phyloP scores from a whole-genome alignment of 2,329 filamentous ascomycete species.

The Onygenales sp. region DNA sequence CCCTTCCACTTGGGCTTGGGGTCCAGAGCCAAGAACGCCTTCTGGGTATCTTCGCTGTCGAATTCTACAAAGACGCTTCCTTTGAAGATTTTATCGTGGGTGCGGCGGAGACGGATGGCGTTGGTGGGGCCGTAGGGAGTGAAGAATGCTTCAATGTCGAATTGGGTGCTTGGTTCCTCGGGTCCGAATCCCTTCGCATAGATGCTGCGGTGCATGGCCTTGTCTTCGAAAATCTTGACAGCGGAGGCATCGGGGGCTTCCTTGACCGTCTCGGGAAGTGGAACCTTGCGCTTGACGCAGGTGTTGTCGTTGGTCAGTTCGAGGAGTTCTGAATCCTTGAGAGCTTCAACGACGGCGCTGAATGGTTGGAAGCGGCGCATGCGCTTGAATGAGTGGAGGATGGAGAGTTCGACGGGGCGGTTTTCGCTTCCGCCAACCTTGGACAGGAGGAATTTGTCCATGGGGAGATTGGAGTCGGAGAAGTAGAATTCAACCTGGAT shows the following conservation, averaged over 20 bases:
- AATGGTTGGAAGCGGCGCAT: conserved; percentile 93
- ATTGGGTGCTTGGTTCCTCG: conserved; percentile 74
- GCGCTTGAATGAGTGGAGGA: conserved; percentile 80
- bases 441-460: conserved; percentile 78
- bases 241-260: conserved; percentile 46
- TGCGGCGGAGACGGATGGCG: conserved; percentile 77
- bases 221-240: conserved; percentile 50
- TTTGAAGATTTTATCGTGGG: conserved; percentile 69
- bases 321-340: conserved; percentile 66
- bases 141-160: conserved; percentile 92
- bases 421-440: conserved; percentile 70
- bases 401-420: conserved; percentile 61
- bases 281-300: conserved; percentile 63
- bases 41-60: conserved; percentile 62
- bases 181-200: conserved; percentile 93
- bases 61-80: conserved; percentile 96
- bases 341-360: conserved; percentile 69
- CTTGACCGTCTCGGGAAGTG: conserved; percentile 47
- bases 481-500: conserved; percentile 89
- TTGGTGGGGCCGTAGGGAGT: conserved; percentile 68
- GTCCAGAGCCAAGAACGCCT: conserved; percentile 71
- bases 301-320: conserved; percentile 66
- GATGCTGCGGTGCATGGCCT: conserved; percentile 63
- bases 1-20: conserved; percentile 78
- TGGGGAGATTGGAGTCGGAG: conserved; percentile 78